phyloP scores from a whole-genome alignment of 805 yeast genomes.

The Candida incommunis region DNA sequence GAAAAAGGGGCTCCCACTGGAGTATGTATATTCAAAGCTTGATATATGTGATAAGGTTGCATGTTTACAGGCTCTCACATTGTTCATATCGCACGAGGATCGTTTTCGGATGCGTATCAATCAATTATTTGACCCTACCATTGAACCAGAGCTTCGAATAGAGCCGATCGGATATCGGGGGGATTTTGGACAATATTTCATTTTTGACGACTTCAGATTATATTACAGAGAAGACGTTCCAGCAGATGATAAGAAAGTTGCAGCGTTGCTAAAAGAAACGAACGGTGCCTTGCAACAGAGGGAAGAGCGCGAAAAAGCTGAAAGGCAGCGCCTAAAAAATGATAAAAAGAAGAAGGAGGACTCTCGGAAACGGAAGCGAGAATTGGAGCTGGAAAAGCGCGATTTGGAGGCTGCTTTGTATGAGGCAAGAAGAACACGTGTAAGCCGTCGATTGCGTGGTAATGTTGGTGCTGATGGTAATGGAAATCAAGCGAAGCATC shows the following conservation, averaged over 20 bases:
- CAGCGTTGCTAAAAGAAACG: background rate
- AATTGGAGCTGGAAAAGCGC: background rate
- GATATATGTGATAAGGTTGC: background rate
- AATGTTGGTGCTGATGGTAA: background rate
- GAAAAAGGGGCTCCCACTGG: background rate
- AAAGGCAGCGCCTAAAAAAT: background rate
- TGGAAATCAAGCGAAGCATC: background rate
- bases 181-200: background rate
- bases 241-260: background rate
- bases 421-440: background rate
- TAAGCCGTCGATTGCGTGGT: background rate
- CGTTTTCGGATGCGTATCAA: background rate
- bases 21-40: background rate
- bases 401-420: background rate
- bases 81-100: background rate
- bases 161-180: constrained; percentile 1
- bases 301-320: background rate
- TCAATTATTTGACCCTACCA: background rate
- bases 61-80: background rate
- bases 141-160: background rate
- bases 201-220: background rate
- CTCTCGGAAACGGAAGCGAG: background rate
- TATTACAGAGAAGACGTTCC: background rate
- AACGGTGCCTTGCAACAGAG: background rate
- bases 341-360: background rate